Evolutionary conservation across 2,329 filamentous ascomycete species (phyloP).

Genomic region (Thielaviopsis populi): DNA sequence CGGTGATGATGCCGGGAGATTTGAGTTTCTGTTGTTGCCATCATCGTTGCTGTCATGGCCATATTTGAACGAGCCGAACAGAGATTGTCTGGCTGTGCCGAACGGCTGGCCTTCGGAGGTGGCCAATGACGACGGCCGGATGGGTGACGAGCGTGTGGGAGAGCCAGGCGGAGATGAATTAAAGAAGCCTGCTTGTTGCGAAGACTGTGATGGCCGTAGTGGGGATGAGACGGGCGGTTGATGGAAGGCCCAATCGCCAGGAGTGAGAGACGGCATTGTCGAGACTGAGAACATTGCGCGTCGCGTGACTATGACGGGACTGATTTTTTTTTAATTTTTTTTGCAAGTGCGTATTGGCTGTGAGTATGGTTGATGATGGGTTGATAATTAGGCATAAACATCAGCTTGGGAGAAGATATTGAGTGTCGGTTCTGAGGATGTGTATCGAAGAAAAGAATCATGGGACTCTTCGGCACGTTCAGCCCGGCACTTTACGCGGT

Average conservation of each 20-base stretch:
- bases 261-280: slow-evolving; percentile 30
- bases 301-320: neutral
- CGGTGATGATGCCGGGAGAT: slow-evolving; percentile 1
- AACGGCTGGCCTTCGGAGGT: slow-evolving; percentile 17
- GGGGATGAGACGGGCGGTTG: slow-evolving; percentile 33
- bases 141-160: slow-evolving; percentile 10
- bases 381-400: neutral
- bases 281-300: slow-evolving; percentile 30
- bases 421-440: neutral
- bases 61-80: slow-evolving; percentile 3
- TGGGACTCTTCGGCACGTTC: neutral
- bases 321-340: too few species aligned
- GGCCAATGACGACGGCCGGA: slow-evolving; percentile 26
- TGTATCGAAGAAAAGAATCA: neutral
- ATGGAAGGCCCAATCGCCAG: slow-evolving; percentile 28
- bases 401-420: neutral
- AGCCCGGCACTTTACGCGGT: neutral
- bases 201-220: slow-evolving; percentile 41
- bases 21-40: neutral
- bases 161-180: slow-evolving; percentile 12
- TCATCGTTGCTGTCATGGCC: neutral
- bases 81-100: slow-evolving; percentile 25
- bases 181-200: slow-evolving; percentile 7
- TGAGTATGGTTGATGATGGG: neutral
- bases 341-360: neutral